A percentile compares a stretch with the other conserved stretches of the same genome.
Evolutionary conservation across 257 asterid species (phyloP).

Genomic region (Solanum acaule): DNA sequence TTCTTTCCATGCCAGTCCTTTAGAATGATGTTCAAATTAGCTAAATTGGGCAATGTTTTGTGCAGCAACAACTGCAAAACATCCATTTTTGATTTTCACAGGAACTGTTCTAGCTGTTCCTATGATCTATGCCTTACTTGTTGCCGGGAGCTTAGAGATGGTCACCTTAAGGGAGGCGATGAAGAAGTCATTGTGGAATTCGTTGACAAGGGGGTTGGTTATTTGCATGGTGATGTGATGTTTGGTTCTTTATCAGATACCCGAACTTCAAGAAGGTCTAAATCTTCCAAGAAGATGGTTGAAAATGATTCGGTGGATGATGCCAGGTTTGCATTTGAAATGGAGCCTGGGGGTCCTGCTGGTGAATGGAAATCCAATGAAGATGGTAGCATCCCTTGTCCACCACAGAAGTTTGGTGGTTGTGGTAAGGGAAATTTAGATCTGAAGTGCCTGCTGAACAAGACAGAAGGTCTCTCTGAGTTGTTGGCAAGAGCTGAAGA

Average conservation of each 20-base stretch:
- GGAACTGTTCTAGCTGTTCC: conserved; percentile 65
- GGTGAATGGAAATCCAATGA: conserved; percentile 29
- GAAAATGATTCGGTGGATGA: background rate
- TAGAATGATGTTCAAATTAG: background rate
- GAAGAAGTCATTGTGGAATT: conserved; percentile 9
- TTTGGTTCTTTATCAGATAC: background rate
- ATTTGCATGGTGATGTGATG: conserved; percentile 36
- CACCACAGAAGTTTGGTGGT: conserved; percentile 30
- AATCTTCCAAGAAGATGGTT: background rate
- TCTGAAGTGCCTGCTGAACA: conserved; percentile 20
- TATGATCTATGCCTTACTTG: conserved; percentile 84
- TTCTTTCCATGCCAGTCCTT: background rate
- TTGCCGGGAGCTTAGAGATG: conserved; percentile 71
- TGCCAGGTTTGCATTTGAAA: background rate
- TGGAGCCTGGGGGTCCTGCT: background rate
- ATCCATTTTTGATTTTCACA: conserved; percentile 59
- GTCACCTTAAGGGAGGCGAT: conserved; percentile 39
- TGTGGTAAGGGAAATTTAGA: conserved; percentile 32
- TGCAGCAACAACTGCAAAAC: conserved; percentile 83
- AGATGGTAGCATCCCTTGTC: conserved; percentile 41
- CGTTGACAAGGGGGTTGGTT: conserved; percentile 13
- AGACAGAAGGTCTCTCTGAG: conserved; percentile 16
- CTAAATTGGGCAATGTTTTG: background rate
- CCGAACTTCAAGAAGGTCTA: background rate
- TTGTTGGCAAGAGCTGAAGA: conserved; percentile 32